Percentiles rank a stretch among this genome's conserved stretches.
These are phyloP conservation scores for Chrysochromulina parva DNA, from an alignment of 78 protist species.

Conservation along the genomic window DNA sequence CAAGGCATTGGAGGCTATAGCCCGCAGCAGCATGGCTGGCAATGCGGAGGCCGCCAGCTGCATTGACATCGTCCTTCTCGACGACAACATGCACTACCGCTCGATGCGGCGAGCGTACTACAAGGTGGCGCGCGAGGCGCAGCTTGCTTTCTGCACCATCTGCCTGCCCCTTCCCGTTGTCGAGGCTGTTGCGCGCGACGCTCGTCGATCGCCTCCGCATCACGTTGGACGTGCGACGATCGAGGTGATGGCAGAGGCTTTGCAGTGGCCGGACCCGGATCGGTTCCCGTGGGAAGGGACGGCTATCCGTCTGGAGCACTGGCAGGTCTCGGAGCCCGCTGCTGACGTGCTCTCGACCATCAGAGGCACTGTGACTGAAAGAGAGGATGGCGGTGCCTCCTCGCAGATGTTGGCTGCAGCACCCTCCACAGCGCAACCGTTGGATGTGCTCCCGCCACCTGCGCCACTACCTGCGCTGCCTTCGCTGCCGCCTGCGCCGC, in stretches of 20 bases:
- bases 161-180: background rate
- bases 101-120: background rate
- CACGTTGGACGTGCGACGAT: background rate
- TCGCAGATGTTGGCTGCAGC: no score
- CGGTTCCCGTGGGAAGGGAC: background rate
- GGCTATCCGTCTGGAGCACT: background rate
- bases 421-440: no score
- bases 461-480: no score
- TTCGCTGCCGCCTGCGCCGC: no score
- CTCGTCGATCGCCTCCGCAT: background rate
- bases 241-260: background rate
- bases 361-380: no score
- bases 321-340: no score
- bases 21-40: background rate
- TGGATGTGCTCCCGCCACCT: no score
- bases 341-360: no score
- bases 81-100: background rate
- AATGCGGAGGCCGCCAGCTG: background rate
- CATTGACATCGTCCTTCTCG: background rate
- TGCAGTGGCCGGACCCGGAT: background rate
- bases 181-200: background rate
- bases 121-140: background rate
- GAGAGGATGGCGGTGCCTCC: no score
- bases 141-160: background rate
- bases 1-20: background rate